Percentiles rank a stretch among this genome's conserved stretches.
Evolutionary conservation across 495 filamentous ascomycete species (phyloP).

Genomic region (Xylaria telfairii): DNA sequence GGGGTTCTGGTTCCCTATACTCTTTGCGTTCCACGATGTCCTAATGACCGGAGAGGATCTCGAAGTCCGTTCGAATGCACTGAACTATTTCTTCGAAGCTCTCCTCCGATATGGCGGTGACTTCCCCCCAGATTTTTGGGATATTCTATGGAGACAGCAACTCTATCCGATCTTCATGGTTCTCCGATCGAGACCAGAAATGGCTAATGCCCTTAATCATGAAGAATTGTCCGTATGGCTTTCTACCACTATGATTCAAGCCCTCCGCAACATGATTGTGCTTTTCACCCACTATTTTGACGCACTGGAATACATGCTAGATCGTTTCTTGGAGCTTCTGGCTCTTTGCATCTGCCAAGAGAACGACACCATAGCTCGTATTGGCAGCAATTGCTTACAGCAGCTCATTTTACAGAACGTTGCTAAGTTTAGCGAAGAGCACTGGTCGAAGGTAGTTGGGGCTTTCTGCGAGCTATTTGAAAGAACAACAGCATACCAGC

Average conservation of each 20-base stretch:
- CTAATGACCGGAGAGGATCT: slow-evolving; percentile 99
- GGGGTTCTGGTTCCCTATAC: slow-evolving; percentile 96
- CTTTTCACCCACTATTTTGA: slow-evolving; percentile 99
- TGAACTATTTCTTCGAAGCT: slow-evolving; percentile 95
- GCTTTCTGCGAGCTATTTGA: slow-evolving; percentile 96
- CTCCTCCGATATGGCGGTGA: slow-evolving; percentile 87
- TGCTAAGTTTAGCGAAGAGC: slow-evolving; percentile 80
- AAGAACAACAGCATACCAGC: slow-evolving; percentile 88
- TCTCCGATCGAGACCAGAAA: slow-evolving; percentile 91
- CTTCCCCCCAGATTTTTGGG: slow-evolving; percentile 96
- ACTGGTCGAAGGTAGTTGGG: slow-evolving; percentile 93
- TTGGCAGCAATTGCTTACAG: slow-evolving; percentile 96
- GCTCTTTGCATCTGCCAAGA: slow-evolving; percentile 98
- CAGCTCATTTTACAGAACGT: slow-evolving; percentile 96
- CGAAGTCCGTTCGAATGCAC: slow-evolving; percentile 92
- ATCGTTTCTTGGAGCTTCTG: slow-evolving; percentile 89
- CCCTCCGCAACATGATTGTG: slow-evolving; percentile 95
- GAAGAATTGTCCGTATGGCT: slow-evolving; percentile 99
- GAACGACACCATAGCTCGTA: slow-evolving; percentile 97
- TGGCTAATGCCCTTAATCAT: slow-evolving; percentile 89
- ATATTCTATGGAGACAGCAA: slow-evolving; percentile 95
- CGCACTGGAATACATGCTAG: slow-evolving; percentile 93
- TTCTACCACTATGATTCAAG: slow-evolving; percentile 99
- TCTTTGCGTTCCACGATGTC: slow-evolving; percentile 98
- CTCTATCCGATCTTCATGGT: slow-evolving; percentile 99